Evolutionary conservation across 768 basidiomycete species (phyloP), one percentile per base, ranked within the genome.

Genomic region (Phylloporus sp.): DNA sequence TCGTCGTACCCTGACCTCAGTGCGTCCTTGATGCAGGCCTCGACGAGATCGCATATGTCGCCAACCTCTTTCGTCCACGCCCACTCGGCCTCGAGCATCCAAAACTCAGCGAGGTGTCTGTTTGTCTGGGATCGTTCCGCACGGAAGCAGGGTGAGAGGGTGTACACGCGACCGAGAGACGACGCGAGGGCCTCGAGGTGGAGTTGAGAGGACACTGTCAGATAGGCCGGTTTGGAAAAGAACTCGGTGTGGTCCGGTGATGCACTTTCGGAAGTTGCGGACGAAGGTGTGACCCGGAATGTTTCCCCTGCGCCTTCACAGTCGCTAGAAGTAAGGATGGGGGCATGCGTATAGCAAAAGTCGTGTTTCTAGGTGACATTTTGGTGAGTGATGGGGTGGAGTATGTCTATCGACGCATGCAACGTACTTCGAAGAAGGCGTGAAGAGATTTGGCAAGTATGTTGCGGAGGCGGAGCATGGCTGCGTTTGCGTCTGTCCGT

Each of bases 71-170:
- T 58, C 20, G 74, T 71, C 63, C 84, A 88, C 0, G 84, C 84
- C 80, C 91, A 86, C 65, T 99, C 97, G 0, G 91, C 95, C 71
- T 99, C 97, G 48, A 97, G 81, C 97, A 99, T 99, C 89, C 92
- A 97, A 69, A 99, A 99, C 68, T 99, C 97, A 45, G 91, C 84
- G 12, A 99, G 80, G 65, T 99, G 97, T n/a, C 95, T 78, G 28
- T 82, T 81, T 2, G 95, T 97, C 58, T 86, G 79, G 3, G 86
- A 89, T 6, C 82, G 82, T 65, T 99, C 97, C 20, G 97, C 95
- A 15, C 97, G 87, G 71, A 99, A 99, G 57, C 88, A 88, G 0
- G 97, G 95, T 0, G 90, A 86, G 22, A 99, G 80, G 1, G 95
- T 95, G 73, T 94, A 99, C 1, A 91, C 88, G 18, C 95, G 82